These are phyloP conservation scores for Cryphonectria parasitica DNA, from an alignment of 2,329 filamentous ascomycete species.

Conservation along the genomic window DNA sequence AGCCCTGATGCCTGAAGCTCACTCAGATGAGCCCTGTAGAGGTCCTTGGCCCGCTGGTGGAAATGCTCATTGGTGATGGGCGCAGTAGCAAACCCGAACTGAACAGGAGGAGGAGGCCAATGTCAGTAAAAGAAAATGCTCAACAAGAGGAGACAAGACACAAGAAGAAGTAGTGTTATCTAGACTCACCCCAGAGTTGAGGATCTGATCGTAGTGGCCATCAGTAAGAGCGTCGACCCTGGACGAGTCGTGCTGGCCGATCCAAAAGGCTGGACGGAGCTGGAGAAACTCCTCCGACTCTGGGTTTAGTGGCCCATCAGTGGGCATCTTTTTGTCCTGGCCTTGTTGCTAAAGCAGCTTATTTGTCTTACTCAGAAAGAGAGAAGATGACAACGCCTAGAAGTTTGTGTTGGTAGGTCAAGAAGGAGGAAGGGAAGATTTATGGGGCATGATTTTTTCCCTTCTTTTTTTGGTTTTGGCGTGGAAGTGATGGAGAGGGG, in stretches of 20 bases:
- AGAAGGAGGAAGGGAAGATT: constrained; percentile 5
- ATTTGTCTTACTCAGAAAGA: background rate
- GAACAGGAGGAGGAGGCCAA: constrained; percentile 14
- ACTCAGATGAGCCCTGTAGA: constrained; percentile 62
- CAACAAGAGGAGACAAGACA: constrained; percentile 21
- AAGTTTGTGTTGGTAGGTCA: background rate
- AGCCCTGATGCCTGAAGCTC: constrained; percentile 41
- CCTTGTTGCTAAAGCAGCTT: background rate
- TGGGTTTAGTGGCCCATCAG: constrained; percentile 32
- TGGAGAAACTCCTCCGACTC: constrained; percentile 37
- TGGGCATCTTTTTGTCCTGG: constrained; percentile 6
- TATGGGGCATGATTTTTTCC: background rate
- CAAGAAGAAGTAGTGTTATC: background rate
- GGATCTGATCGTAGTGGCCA: constrained; percentile 66
- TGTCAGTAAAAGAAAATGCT: background rate
- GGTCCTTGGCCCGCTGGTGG: constrained; percentile 66
- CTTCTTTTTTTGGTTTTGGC: background rate
- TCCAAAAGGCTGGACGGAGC: constrained; percentile 58
- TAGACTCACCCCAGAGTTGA: constrained; percentile 68
- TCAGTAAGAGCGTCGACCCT: constrained; percentile 64
- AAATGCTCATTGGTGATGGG: constrained; percentile 78
- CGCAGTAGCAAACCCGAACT: constrained; percentile 81
- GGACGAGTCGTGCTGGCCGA: constrained; percentile 74
- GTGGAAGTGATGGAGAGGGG: background rate
- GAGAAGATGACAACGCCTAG: background rate